These are phyloP conservation scores for Bjerkandera adusta DNA, from an alignment of 1,284 basidiomycete species.

Conservation along the genomic window DNA sequence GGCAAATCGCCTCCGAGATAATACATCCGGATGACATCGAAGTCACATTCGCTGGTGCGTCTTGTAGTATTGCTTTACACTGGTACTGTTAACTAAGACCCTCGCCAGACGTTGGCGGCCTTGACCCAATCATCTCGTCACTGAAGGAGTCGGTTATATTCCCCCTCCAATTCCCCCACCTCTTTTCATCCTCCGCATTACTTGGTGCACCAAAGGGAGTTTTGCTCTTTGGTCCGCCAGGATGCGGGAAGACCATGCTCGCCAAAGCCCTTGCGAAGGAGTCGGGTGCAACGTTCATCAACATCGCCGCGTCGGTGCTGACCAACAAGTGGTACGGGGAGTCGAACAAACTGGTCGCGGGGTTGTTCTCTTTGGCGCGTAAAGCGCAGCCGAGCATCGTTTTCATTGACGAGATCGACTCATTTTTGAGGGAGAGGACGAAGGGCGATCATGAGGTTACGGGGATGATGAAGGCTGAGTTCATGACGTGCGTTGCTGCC, in stretches of 20 bases:
- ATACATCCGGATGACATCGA: constrained; percentile 86
- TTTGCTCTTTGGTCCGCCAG: constrained; percentile 87
- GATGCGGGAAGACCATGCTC: constrained; percentile 94
- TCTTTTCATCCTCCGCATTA: constrained; percentile 78
- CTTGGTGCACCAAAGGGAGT: constrained; percentile 80
- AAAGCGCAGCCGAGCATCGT: constrained; percentile 79
- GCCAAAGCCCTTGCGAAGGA: constrained; percentile 96
- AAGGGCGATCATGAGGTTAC: constrained; percentile 96
- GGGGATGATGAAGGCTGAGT: constrained; percentile 99
- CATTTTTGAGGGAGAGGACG: constrained; percentile 86
- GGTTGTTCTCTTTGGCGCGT: constrained; percentile 72
- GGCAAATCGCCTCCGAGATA: constrained; percentile 79
- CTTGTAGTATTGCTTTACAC: background rate
- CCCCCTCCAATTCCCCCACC: constrained; percentile 88
- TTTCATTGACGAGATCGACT: constrained; percentile 85
- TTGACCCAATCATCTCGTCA: constrained; percentile 89
- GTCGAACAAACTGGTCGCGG: constrained; percentile 96
- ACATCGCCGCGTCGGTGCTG: constrained; percentile 77
- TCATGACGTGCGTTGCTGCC: constrained; percentile 82
- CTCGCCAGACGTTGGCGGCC: constrained; percentile 85
- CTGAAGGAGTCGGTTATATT: constrained; percentile 97
- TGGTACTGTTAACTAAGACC: constrained; percentile 4
- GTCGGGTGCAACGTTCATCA: constrained; percentile 95
- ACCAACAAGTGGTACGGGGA: constrained; percentile 98
- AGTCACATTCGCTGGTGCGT: constrained; percentile 68